phyloP scores from a whole-genome alignment of 139 green algal species.

The Eudorina sp. region DNA sequence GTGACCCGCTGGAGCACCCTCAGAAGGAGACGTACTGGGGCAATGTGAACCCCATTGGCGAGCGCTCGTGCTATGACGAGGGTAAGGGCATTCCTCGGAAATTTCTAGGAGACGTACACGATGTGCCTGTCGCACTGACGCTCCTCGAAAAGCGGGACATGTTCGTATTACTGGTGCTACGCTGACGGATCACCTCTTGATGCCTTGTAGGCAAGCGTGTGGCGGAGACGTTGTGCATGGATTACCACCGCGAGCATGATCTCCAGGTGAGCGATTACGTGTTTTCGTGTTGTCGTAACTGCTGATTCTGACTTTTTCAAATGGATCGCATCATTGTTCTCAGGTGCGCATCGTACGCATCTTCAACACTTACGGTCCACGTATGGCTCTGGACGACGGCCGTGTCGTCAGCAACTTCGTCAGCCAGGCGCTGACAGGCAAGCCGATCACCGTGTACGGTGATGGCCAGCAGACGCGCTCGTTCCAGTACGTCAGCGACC shows the following conservation, averaged over 20 bases:
- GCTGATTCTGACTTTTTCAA: neutral
- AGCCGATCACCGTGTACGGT: slow-evolving; percentile 95
- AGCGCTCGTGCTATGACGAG: slow-evolving; percentile 99
- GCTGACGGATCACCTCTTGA: neutral
- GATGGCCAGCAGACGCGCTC: slow-evolving; percentile 96
- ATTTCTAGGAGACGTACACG: too few relatives aligned
- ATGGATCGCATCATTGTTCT: neutral
- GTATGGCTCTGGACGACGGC: slow-evolving; percentile 99
- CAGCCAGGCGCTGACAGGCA: slow-evolving; percentile 85
- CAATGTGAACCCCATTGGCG: slow-evolving; percentile 99
- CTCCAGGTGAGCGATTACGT: slow-evolving; percentile 58
- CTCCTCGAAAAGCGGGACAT: too few relatives aligned
- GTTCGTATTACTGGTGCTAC: neutral
- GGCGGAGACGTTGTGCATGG: slow-evolving; percentile 97
- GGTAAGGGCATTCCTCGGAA: slow-evolving; percentile 65
- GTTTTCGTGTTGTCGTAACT: neutral
- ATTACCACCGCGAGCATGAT: slow-evolving; percentile 95
- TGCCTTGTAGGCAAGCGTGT: slow-evolving; percentile 89
- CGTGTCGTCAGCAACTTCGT: slow-evolving; percentile 99
- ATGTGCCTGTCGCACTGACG: too few relatives aligned
- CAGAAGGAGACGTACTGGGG: slow-evolving; percentile 99
- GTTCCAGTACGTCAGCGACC: slow-evolving; percentile 97
- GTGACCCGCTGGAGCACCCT: slow-evolving; percentile 97
- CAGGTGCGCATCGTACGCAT: slow-evolving; percentile 97
- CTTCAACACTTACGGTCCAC: slow-evolving; percentile 99